These are phyloP conservation scores for Sporothrix curviconia DNA, from an alignment of 2,329 filamentous ascomycete species.

Conservation along the genomic window DNA sequence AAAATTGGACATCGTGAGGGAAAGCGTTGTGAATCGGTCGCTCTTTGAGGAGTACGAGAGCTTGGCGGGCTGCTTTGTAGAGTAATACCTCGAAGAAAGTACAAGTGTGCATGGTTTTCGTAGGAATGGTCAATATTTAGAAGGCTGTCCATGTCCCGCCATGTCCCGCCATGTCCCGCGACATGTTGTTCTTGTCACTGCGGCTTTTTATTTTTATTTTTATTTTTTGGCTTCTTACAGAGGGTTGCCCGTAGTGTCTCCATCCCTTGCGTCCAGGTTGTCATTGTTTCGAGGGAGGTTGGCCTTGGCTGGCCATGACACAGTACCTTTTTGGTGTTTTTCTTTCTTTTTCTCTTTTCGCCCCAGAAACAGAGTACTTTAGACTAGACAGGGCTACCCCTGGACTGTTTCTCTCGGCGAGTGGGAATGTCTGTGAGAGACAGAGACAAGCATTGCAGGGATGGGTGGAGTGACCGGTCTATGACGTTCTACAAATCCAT, in stretches of 20 bases:
- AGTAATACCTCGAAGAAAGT: no score
- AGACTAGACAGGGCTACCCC: neutral
- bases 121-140: no score
- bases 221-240: neutral
- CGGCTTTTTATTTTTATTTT: neutral
- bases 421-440: no score
- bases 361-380: no score
- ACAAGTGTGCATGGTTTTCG: no score
- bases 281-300: neutral
- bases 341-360: no score
- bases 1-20: neutral
- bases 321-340: no score
- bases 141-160: no score
- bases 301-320: neutral
- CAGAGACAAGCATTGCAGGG: neutral
- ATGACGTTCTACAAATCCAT: neutral
- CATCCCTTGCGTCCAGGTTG: conserved; percentile 3
- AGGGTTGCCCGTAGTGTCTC: neutral
- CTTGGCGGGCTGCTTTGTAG: no score
- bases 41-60: no score
- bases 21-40: no score
- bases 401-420: no score
- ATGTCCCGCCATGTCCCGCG: neutral
- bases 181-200: neutral
- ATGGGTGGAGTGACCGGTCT: neutral